phyloP scores from a whole-genome alignment of 306 rosid species.

The Vigna trinervia region DNA sequence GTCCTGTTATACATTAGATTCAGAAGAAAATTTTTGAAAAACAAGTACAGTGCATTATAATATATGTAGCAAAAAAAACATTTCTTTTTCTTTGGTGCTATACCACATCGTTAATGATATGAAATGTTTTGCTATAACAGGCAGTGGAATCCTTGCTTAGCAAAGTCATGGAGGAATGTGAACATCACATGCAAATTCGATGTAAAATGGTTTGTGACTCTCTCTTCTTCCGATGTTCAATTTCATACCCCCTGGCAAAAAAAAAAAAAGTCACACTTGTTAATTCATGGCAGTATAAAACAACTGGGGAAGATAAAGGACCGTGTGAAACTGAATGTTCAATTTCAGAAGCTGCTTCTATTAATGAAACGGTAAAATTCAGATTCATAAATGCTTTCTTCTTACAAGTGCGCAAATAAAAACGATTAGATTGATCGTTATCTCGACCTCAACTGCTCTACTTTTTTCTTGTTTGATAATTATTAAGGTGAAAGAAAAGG shows the following conservation, averaged over 20 bases:
- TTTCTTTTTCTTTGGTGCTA: neutral
- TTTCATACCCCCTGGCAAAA: neutral
- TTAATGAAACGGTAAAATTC: conserved; percentile 57
- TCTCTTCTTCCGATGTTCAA: conserved; percentile 18
- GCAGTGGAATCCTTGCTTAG: conserved; percentile 74
- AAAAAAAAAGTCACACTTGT: neutral
- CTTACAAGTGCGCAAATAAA: conserved; percentile 21
- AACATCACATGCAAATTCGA: conserved; percentile 64
- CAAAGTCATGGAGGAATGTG: conserved; percentile 83
- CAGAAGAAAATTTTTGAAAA: neutral
- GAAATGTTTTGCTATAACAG: conserved; percentile 52
- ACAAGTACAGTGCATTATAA: neutral
- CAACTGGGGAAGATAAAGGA: conserved; percentile 51
- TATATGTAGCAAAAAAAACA: neutral
- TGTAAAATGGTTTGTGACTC: conserved; percentile 55
- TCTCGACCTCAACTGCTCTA: conserved; percentile 4
- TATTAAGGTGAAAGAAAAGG: conserved; percentile 64
- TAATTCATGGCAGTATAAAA: conserved; percentile 55
- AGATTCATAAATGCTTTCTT: conserved; percentile 33
- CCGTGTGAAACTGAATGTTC: conserved; percentile 44
- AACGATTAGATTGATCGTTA: neutral
- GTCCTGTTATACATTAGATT: neutral
- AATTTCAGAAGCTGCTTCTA: conserved; percentile 52
- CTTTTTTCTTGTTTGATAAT: conserved; percentile 34
- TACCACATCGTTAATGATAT: conserved; percentile 2